Evolutionary conservation across 1,139 yeast genomes (phyloP).

Genomic region (Yamadazyma oceani): DNA sequence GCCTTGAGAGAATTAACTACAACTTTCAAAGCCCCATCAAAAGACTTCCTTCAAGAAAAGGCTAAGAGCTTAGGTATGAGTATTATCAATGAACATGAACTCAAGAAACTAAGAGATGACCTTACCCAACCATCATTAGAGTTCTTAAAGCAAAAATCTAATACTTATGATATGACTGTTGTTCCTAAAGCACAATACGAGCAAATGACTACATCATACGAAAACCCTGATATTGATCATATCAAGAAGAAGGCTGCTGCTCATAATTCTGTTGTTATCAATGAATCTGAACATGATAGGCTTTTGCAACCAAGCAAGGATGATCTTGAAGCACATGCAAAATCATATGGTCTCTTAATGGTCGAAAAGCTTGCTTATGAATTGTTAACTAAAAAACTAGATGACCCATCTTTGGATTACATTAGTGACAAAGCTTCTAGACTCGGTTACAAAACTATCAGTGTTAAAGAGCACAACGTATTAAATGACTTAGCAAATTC

Average conservation of each 20-base stretch:
- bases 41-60: conserved; percentile 14
- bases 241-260: conserved; percentile 22
- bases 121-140: conserved; percentile 22
- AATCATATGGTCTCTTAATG: conserved; percentile 13
- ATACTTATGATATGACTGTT: conserved; percentile 5
- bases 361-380: conserved; percentile 20
- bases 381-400: conserved; percentile 13
- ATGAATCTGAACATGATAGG: conserved; percentile 18
- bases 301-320: conserved; percentile 14
- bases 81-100: conserved; percentile 10
- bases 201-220: conserved; percentile 2
- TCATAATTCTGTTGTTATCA: conserved; percentile 19
- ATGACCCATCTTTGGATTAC: conserved; percentile 22
- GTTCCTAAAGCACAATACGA: conserved; percentile 7
- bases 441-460: conserved; percentile 12
- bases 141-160: conserved; percentile 26
- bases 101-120: conserved; percentile 15
- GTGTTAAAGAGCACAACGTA: conserved; percentile 7
- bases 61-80: conserved; percentile 13
- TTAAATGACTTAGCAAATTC: conserved; percentile 7
- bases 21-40: conserved; percentile 18
- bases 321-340: conserved; percentile 11
- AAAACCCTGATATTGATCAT: conserved; percentile 16
- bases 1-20: conserved; percentile 16
- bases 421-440: conserved; percentile 17